These are phyloP conservation scores for Beta macrorhiza DNA, from an alignment of 179 eudicot species.

Conservation along the genomic window DNA sequence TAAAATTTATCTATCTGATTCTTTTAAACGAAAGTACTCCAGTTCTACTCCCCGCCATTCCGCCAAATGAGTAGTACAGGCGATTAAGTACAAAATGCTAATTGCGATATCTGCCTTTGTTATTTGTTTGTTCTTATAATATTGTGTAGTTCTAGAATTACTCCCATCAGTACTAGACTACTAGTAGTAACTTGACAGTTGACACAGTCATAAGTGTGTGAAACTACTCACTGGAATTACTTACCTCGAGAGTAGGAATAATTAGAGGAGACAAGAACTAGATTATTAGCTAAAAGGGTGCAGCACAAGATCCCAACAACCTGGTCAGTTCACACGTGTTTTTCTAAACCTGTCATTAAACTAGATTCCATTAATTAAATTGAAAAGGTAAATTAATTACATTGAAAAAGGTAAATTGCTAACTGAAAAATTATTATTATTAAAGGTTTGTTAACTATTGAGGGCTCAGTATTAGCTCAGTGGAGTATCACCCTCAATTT, in stretches of 20 bases:
- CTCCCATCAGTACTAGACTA: neutral
- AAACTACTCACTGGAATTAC: no score
- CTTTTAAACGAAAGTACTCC: no score
- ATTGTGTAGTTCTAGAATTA: no score
- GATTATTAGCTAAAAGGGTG: neutral
- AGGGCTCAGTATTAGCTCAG: no score
- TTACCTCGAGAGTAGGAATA: neutral
- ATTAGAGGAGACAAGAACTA: neutral
- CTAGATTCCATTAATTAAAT: neutral
- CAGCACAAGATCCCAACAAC: constrained; percentile 6
- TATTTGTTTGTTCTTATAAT: neutral
- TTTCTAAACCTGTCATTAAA: neutral
- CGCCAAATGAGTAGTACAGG: neutral
- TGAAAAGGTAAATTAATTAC: no score
- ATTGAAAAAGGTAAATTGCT: no score
- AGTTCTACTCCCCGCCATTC: neutral
- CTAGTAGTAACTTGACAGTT: neutral
- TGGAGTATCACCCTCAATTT: no score
- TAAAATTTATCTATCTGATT: no score
- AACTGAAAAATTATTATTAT: no score
- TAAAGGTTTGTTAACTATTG: no score
- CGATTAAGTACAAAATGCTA: neutral
- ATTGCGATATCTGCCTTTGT: no score
- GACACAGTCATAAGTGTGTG: neutral
- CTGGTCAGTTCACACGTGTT: constrained; percentile 4